phyloP scores from a whole-genome alignment of 1,284 basidiomycete genomes.

The Ceratobasidium sp. region DNA sequence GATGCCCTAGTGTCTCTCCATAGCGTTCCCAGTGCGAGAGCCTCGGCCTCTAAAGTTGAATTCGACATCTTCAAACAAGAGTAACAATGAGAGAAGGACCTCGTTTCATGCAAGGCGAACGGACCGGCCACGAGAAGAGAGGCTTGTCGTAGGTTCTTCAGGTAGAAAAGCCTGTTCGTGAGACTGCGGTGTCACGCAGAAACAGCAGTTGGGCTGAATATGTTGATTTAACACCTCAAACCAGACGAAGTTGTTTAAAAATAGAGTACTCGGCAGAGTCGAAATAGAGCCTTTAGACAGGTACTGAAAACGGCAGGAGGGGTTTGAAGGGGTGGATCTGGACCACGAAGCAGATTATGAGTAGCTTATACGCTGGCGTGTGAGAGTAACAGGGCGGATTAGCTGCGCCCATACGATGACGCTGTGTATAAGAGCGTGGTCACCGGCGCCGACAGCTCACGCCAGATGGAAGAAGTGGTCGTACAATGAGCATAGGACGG shows the following conservation, averaged over 20 bases:
- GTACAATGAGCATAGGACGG: not conserved
- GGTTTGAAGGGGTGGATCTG: slow-evolving; percentile 5
- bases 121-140: not conserved
- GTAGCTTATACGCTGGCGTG: slow-evolving; percentile 17
- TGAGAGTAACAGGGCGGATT: not conserved
- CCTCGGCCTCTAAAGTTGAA: slow-evolving; percentile 18
- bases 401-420: not conserved
- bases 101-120: not conserved
- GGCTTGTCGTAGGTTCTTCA: not conserved
- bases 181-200: slow-evolving; percentile 11
- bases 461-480: not conserved
- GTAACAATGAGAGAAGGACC: not conserved
- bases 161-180: not conserved
- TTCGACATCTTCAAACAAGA: slow-evolving; percentile 5
- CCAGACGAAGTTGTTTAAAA: not conserved
- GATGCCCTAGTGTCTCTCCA: slow-evolving; percentile 24
- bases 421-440: not conserved
- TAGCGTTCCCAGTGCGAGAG: slow-evolving; percentile 17
- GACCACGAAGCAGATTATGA: not conserved
- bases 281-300: not conserved
- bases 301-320: slow-evolving; percentile 6
- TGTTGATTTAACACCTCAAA: too few relatives aligned
- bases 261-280: not conserved
- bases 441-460: slow-evolving; percentile 23
- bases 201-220: not conserved